Base-by-base conservation (phyloP, 495 filamentous ascomycete genomes). In the Aspergillus conjunctus region DNA sequence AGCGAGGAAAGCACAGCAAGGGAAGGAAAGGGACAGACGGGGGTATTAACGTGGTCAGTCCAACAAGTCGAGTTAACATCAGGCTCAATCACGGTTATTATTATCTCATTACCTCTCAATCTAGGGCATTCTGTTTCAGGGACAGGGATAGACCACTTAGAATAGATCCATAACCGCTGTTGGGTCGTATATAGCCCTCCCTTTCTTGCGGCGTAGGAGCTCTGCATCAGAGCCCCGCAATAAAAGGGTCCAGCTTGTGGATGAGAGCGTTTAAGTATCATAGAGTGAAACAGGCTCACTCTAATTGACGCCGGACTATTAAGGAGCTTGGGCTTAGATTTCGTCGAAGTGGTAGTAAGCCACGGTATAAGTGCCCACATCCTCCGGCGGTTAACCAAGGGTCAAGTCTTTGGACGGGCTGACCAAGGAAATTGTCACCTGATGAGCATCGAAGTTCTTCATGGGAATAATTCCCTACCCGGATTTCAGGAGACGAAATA, bases 81-180 rank as follows among this genome's bases (percentile, higher is more conserved):
- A n/a, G 26, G 26, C 5, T 26, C 26, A 2, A 26, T 5, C 17
- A 20, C 48, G 52, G 54, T 34, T 49, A 49, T 49, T 20, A 44
- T 32, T 48, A 22, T 46, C 37, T 32, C 8, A 14, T 17, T 32
- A 7, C 12, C 22, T 33, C 43, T 31, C n/a, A 7, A 10, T 34
- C 11, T 3, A 55, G 10, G 20, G n/a, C 37, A 22, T 18, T 30
- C 20, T 57, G 54, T 57, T 57, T 57, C 54, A 57, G n/a, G n/a
- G 22, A 14, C 31, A 15, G 43, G 11, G 15, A 9, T 14, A 21
- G 26, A 12, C 54, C 54, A 57, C 10, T 57, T 15, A 57, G 54
- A 49, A n/a, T 7, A 3, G n/a, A 1, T 20, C 49, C 12, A 14
- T 57, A 57, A 26, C 41, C 54, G 54, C 54, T 34, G 54, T 56